These are phyloP conservation scores for Lepidium aucheri DNA, from an alignment of 345 rosid genomes.

Conservation along the genomic window DNA sequence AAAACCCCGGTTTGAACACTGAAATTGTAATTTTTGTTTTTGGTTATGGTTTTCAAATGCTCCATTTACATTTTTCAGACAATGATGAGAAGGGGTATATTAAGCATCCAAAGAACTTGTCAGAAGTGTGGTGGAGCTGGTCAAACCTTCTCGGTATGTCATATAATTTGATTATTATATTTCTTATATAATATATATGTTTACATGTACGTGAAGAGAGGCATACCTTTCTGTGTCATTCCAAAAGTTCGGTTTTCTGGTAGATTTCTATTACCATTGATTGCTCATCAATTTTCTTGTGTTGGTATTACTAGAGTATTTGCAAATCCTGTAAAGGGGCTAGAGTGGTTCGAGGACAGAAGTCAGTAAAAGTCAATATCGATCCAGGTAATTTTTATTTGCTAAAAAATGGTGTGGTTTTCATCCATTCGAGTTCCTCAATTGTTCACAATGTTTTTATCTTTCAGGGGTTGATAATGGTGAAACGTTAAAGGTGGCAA, in stretches of 20 bases:
- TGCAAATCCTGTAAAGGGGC: conserved; percentile 90
- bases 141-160: conserved; percentile 59
- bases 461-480: conserved; percentile 72
- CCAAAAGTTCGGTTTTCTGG: neutral
- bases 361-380: conserved; percentile 74
- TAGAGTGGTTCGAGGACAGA: conserved; percentile 66
- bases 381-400: conserved; percentile 56
- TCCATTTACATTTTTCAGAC: conserved; percentile 28
- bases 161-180: neutral
- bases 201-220: neutral
- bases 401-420: neutral
- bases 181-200: neutral
- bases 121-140: conserved; percentile 81
- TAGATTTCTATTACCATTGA: neutral
- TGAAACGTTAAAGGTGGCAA: conserved; percentile 64
- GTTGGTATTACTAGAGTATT: conserved; percentile 48
- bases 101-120: conserved; percentile 69
- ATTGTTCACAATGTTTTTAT: neutral
- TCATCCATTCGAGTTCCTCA: neutral
- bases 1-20: conserved; percentile 3
- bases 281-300: conserved; percentile 7
- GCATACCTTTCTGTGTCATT: neutral
- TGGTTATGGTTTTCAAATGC: neutral
- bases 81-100: conserved; percentile 50
- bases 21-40: neutral